Base-by-base conservation (phyloP, 1,139 yeast species). In the Taiozyma sp. region DNA sequence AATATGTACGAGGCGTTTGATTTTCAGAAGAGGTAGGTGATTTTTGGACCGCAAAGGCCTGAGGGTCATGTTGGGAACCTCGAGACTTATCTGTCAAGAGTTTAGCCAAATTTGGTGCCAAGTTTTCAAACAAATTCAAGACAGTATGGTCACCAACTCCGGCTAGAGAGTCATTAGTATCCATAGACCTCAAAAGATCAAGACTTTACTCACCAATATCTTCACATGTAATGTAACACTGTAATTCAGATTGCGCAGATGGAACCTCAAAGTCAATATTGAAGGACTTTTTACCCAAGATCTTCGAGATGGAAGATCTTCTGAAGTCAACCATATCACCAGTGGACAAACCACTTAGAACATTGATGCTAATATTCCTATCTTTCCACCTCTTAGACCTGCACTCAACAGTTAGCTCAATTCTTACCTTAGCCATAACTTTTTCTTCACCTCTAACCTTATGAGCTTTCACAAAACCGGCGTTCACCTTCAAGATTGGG, bases 271-370 rank as follows among this genome's bases (percentile, higher is more conserved):
- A 51, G 1, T 53, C 52, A 3, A 74, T 44, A 6, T 50, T 57
- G 50, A 70, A 71, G 3, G 65, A 52, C 47, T 64, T 68, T 0
- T 61, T 55, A 1, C 63, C 60, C 4, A 49, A 52, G 2, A 72
- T 51, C 43, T 68, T 71, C 3, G 60, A 59, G 3, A 70, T 44
- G 3, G 66, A 61, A 1, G 73, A 61, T 53, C 74, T 66, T 50
- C 77, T 63, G 51, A 72, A 76, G 55, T 74, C 78, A 11, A 73
- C 47, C 8, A 75, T 52, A 4, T 51, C 56, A 0, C 74, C 74
- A 9, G 65, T 54, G 2, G 61, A 51, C 19, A 65, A 54, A 2
- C 62, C 65, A 6, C 65, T 58, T 5, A 66, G 56, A 2, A 70
- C 58, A 48, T 64, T 66, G 0, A 68, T 46, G 9, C 66, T 62